These are phyloP conservation scores for Pyricularia sp. DNA, from an alignment of 2,329 filamentous ascomycete species.

Conservation along the genomic window DNA sequence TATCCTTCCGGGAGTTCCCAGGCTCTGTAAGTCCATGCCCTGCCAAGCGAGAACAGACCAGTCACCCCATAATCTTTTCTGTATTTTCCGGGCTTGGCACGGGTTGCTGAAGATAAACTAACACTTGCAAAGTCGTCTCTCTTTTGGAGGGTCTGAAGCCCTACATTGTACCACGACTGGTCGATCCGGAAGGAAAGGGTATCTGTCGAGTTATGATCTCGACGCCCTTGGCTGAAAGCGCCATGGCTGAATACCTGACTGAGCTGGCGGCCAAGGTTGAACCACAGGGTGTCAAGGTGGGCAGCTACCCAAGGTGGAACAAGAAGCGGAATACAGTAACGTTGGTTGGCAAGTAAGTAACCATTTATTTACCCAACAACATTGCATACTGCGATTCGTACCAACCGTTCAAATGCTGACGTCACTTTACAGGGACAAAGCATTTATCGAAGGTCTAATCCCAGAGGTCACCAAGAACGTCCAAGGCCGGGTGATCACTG, in stretches of 20 bases:
- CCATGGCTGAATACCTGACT: constrained; percentile 70
- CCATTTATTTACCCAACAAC: background rate
- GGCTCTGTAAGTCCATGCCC: constrained; percentile 44
- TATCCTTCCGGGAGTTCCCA: constrained; percentile 81
- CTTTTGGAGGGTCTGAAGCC: constrained; percentile 69
- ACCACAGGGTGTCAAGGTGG: constrained; percentile 74
- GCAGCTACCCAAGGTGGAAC: constrained; percentile 88
- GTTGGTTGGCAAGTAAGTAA: constrained; percentile 50
- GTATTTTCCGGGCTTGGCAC: background rate
- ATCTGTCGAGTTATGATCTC: constrained; percentile 69
- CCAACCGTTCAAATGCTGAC: background rate
- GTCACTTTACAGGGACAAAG: constrained; percentile 43
- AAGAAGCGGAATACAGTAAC: constrained; percentile 83
- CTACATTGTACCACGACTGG: constrained; percentile 53
- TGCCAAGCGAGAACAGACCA: background rate
- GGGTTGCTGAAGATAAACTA: background rate
- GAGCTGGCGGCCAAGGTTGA: constrained; percentile 62
- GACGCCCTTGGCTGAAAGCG: constrained; percentile 78
- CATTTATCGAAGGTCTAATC: constrained; percentile 65
- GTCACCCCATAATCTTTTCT: background rate
- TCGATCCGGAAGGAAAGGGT: constrained; percentile 69
- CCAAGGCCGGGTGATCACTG: constrained; percentile 53
- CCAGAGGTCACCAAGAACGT: constrained; percentile 66
- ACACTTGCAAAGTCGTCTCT: constrained; percentile 43
- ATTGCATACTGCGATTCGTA: background rate